Evolutionary conservation across 805 yeast species (phyloP), one percentile per base, ranked within the genome.

Genomic region (Nakazawaea peltata): DNA sequence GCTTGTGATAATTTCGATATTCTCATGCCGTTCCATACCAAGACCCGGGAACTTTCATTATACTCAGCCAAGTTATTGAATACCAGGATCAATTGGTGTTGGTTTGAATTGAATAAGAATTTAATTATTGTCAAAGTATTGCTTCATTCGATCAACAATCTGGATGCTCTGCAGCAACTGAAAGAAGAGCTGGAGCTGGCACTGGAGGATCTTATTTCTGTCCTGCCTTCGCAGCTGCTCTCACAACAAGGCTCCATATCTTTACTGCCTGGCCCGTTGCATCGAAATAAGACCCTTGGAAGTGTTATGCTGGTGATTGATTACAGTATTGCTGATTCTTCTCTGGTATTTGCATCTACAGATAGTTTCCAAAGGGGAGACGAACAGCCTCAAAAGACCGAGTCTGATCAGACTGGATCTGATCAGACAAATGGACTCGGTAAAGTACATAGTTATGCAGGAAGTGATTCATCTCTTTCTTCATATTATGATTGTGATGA

Each of bases 81-180:
- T n/a, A 63, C 72, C 18, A 67, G 70, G 41, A 50, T 77, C 30
- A 78, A 75, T 40, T 71, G 77, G 74, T 52, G 69, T 25, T 66
- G 76, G 65, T 67, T 67, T 39, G 81, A 78, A 39, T 53, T 66
- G 11, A 62, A 67, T 36, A 61, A 72, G 32, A 60, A 64, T 30
- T 51, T 42, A 5, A 25, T 45, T 25, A 43, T 46, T 28, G 23
- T 22, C n/a, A 40, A 34, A 10, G 35, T 49, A 5, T 28, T 48
- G 5, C 22, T 33, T 3, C 28, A 37, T 30, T 30, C 36, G 17
- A 32, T 37, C 11, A 15, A 32, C 13, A 23, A 13, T 4, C 33
- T 21, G 17, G 41, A 37, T 19, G 28, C 11, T n/a, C n/a, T n/a
- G n/a, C n/a, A n/a, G n/a, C n/a, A n/a, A n/a, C n/a, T n/a, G n/a